phyloP scores from a whole-genome alignment of 805 yeast species.

The Schwanniomyces pseudopolymorphus region DNA sequence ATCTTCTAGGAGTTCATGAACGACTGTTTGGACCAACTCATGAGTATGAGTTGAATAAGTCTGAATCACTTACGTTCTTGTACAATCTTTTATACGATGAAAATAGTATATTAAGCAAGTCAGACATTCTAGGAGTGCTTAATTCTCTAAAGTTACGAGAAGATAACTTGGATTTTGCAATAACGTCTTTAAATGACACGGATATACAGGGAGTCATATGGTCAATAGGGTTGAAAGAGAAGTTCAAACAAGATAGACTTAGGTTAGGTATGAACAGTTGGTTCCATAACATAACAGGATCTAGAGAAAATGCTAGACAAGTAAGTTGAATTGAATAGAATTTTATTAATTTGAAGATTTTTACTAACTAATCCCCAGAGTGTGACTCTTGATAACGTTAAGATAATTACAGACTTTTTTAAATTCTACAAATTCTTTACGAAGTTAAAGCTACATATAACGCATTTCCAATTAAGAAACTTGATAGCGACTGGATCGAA shows the following conservation, averaged over 20 bases:
- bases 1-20: background rate
- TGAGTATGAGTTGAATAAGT: constrained; percentile 39
- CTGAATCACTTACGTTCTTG: constrained; percentile 41
- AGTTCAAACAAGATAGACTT: constrained; percentile 31
- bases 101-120: constrained; percentile 27
- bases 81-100: constrained; percentile 40
- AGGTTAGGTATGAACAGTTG: constrained; percentile 36
- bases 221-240: constrained; percentile 30
- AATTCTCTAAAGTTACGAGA: constrained; percentile 38
- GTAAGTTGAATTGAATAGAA: constrained; percentile 24
- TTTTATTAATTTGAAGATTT: background rate
- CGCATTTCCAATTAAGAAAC: constrained; percentile 59
- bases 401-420: constrained; percentile 34
- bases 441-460: constrained; percentile 47
- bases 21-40: constrained; percentile 7
- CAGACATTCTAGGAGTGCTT: constrained; percentile 36
- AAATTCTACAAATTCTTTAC: constrained; percentile 39
- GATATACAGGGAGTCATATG: constrained; percentile 40
- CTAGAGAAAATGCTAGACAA: constrained; percentile 30
- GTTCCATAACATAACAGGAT: constrained; percentile 38
- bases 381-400: constrained; percentile 14
- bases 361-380: constrained; percentile 25
- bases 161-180: constrained; percentile 30
- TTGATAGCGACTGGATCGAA: constrained; percentile 42
- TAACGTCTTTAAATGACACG: constrained; percentile 6